Percentiles rank a stretch among this genome's conserved stretches.
phyloP scores from a whole-genome alignment of 345 rosid species.

The Salix exigua region DNA sequence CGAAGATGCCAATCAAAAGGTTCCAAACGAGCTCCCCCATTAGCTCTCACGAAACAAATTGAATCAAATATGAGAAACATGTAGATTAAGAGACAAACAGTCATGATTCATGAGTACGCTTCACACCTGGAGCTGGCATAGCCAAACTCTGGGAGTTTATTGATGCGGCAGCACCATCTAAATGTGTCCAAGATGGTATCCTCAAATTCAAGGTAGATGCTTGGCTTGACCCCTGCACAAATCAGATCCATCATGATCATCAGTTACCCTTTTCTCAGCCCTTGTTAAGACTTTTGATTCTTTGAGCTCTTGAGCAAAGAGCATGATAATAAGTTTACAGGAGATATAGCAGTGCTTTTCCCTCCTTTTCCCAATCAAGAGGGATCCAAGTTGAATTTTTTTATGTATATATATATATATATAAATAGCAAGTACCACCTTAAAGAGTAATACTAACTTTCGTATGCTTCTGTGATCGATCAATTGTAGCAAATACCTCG shows the following conservation, averaged over 20 bases:
- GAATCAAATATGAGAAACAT: neutral
- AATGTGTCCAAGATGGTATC: slow-evolving; percentile 66
- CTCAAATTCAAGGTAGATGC: slow-evolving; percentile 65
- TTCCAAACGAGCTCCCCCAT: neutral
- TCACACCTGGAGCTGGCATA: slow-evolving; percentile 63
- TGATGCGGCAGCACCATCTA: slow-evolving; percentile 51
- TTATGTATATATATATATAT: no score
- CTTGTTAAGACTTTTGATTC: neutral
- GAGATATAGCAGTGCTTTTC: neutral
- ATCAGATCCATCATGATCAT: neutral
- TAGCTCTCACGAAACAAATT: neutral
- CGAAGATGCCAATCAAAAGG: neutral
- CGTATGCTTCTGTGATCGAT: no score
- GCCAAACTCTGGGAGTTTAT: slow-evolving; percentile 49
- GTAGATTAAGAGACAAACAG: neutral
- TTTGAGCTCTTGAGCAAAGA: neutral
- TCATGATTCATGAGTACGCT: neutral
- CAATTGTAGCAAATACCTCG: neutral
- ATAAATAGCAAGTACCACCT: no score
- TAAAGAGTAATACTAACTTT: neutral
- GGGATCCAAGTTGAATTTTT: no score
- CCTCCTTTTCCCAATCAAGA: no score
- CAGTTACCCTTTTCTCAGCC: neutral
- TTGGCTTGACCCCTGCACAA: slow-evolving; percentile 40
- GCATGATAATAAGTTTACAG: no score